Percentiles rank a stretch among this genome's conserved stretches.
Conservation (phyloP, 768 basidiomycete species). For the Russula sp. region DNA sequence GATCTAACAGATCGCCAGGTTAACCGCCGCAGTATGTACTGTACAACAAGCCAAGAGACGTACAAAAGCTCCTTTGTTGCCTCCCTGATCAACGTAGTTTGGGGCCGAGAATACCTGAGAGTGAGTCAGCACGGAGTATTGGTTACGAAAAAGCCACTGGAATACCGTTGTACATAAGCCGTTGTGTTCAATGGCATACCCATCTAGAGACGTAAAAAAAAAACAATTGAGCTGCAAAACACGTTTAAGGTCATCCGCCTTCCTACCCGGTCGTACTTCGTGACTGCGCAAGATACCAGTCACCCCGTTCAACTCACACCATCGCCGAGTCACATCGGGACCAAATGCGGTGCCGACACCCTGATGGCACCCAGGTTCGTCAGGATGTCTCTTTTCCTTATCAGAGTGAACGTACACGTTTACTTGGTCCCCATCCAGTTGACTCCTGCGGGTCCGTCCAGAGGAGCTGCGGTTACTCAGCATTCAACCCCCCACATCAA, state of each 20-base stretch:
- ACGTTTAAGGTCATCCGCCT: slow-evolving; percentile 7
- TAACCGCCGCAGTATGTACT: neutral
- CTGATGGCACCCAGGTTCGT: slow-evolving; percentile 34
- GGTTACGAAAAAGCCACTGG: neutral
- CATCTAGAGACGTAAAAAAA: slow-evolving; percentile 44
- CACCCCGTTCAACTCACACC: slow-evolving; percentile 84
- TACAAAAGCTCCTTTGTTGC: slow-evolving; percentile 91
- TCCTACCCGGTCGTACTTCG: slow-evolving; percentile 85
- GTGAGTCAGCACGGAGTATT: slow-evolving; percentile 8
- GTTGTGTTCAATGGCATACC: slow-evolving; percentile 92
- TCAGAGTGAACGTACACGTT: slow-evolving; percentile 58
- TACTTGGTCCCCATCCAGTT: slow-evolving; percentile 90
- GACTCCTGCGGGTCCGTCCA: slow-evolving; percentile 95
- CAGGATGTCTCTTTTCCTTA: slow-evolving; percentile 16
- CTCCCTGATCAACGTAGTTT: slow-evolving; percentile 88
- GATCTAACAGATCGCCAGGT: slow-evolving; percentile 42
- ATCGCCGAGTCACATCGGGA: slow-evolving; percentile 84
- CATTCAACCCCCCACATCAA: slow-evolving; percentile 2
- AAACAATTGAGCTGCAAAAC: slow-evolving; percentile 3
- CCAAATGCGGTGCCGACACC: slow-evolving; percentile 97
- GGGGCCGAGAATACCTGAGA: slow-evolving; percentile 89
- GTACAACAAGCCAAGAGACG: slow-evolving; percentile 28
- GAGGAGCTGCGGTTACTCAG: slow-evolving; percentile 49
- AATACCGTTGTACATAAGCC: slow-evolving; percentile 81
- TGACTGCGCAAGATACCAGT: slow-evolving; percentile 91